Percentiles rank a stretch among this genome's conserved stretches.
These are phyloP conservation scores for Myxozyma sirexii DNA, from an alignment of 805 yeast species.

Conservation along the genomic window DNA sequence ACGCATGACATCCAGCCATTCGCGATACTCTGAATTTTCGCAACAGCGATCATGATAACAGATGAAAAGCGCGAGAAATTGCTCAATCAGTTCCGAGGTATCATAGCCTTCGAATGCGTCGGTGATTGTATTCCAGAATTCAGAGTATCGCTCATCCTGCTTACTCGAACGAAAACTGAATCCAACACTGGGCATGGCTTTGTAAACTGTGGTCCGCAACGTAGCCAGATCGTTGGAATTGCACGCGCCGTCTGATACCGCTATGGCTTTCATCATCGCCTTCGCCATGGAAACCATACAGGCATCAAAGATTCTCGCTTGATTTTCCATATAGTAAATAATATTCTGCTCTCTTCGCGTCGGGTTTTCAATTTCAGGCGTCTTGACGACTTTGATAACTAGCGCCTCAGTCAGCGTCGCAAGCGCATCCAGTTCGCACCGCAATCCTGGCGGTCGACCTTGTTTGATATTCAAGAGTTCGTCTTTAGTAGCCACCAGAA, in stretches of 20 bases:
- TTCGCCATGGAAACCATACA: neutral
- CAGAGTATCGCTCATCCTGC: neutral
- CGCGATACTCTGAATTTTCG: neutral
- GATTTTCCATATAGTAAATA: conserved; percentile 4
- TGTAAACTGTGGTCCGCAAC: neutral
- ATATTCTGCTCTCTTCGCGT: neutral
- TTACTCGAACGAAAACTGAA: conserved; percentile 1
- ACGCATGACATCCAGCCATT: conserved; percentile 13
- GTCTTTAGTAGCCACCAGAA: conserved; percentile 12
- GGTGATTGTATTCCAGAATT: conserved; percentile 6
- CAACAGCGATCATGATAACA: neutral
- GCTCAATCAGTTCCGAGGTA: conserved; percentile 22
- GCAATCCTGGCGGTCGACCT: neutral
- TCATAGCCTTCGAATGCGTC: conserved; percentile 23
- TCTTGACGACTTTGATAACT: neutral
- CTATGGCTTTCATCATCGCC: neutral
- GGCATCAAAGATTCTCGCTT: conserved; percentile 10
- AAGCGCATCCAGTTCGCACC: conserved; percentile 16
- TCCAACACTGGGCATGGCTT: neutral
- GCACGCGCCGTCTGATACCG: neutral
- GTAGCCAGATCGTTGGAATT: neutral
- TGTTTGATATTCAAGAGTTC: neutral
- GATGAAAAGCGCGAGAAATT: conserved; percentile 21
- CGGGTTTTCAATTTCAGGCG: conserved; percentile 3
- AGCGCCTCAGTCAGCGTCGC: conserved; percentile 11